Base-by-base conservation (phyloP, 1,284 basidiomycete species). In the Sutorius eximius region DNA sequence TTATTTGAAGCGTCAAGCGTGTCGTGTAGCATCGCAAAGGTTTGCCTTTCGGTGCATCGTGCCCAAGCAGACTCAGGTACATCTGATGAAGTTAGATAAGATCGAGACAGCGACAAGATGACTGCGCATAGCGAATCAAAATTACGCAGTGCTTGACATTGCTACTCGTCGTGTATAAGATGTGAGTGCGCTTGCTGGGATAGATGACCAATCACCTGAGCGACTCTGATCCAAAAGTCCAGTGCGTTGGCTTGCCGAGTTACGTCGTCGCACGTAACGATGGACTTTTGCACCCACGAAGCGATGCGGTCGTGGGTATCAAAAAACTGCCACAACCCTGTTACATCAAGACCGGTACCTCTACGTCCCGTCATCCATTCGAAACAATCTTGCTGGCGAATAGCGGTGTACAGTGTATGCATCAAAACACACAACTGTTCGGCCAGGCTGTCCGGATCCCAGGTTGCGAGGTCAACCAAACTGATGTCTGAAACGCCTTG, bases 191-290 rank as follows among this genome's bases (percentile, higher is more conserved):
- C 32, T 20, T 18, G 41, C 46, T 49, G 20, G 37, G 22, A 30
- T 34, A 41, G 24, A 44, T 32, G 37, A 36, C 41, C 43, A 42
- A 38, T 59, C 57, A 88, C 88, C 80, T 90, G 86, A 11, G 87
- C 85, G 33, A 89, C 82, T 62, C 82, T 86, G 59, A 90, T 84
- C 87, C 87, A 90, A 64, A 83, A 80, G 55, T 87, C 84, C 34
- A 89, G 72, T n/a, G 77, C 79, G 50, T 82, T 78, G 6, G 83
- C 79, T 42, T 86, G 75, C 62, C 77, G 81, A 13, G 74, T 74
- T 50, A 83, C 67, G 3, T 71, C 72, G 11, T 83, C 80, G 49
- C 76, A 72, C 49, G 69, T 76, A 34, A 90, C 67, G 34, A 88
- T 77, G 61, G 80, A 85, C 32, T 69, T 70, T 64, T 85, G 86